Evolutionary conservation across 768 basidiomycete genomes (phyloP), one percentile per base, ranked within the genome.

Genomic region (Tylopilus subfusipes): DNA sequence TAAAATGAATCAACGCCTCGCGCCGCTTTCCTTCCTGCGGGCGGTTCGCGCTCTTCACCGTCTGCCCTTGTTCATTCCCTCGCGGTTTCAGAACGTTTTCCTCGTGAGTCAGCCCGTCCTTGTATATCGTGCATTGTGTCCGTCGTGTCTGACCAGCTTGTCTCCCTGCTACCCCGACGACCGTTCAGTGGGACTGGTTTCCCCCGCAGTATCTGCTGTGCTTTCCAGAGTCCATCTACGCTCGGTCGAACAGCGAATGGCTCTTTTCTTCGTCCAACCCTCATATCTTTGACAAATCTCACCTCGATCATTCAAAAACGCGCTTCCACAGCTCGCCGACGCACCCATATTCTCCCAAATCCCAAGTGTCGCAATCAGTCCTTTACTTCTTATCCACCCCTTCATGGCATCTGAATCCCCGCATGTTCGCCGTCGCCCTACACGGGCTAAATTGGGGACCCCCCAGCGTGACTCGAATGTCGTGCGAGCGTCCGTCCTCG

Each of bases 401-500:
- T 18, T 49, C 54, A 70, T 70, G 69, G 42, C 57, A 34, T 56
- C 55, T n/a, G 53, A 61, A 45, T 55, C 46, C 25, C 53, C 21
- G 7, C 66, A 63, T 34, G 45, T 57, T 25, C 70, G 60, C 34
- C 70, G 66, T 57, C 67, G 71, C 16, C 71, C 65, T 30, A 61
- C 71, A 10, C 63, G 57, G 52, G 46, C 45, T 2, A 69, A 67
- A 38, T 38, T 19, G 11, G 21, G n/a, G 2, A 44, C 40, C 27
- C 4, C 48, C 2, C 56, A 56, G 21, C 80, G 84, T 38, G 75
- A 83, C 62, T 85, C 85, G 1, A 80, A 75, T 67, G 67, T 78
- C 14, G 73, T 89, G 19, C 79, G 88, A 16, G 86, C 88, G 2
- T 88, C 86, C 16, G 86, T 90, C 22, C 79, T 89, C 38, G 86